Evolutionary conservation across 805 yeast species (phyloP), one percentile per base, ranked within the genome.

Genomic region (Yamadazyma olivae): DNA sequence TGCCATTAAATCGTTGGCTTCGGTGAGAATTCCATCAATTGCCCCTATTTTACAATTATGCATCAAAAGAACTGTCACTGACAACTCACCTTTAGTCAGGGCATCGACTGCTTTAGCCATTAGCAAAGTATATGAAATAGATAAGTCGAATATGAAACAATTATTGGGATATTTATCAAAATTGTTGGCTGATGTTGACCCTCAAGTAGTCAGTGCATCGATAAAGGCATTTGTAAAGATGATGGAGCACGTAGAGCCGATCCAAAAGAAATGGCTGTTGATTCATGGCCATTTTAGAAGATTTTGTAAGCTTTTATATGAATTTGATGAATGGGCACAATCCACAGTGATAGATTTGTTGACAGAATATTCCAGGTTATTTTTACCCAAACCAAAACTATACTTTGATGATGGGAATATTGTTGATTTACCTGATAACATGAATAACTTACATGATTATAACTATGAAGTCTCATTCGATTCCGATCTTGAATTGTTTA

Each of bases 1-100:
- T 38, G 82, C 95, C 0, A 74, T 93, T 29, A 71, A 90, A 36
- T 81, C 89, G 10, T 71, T 93, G 50, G 79, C 93, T 1, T 90
- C 91, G n/a, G 81, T 93, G 39, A 72, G 79, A 30, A 85, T 91
- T 14, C 77, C 86, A 2, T 85, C 91, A 6, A 81, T 93, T 26
- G 72, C 82, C 15, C 93, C 96, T 0, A 86, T 93, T 31, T 70
- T 89, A 12, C 54, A 82, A 4, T 67, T 89, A 27, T 83, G 93
- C 23, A 68, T 91, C 44, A 81, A 81, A 44, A 76, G 85, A 50
- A 70, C 83, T 5, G 59, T 75, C 3, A 59, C 71, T 6, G 99
- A 93, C 52, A 70, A 79, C 3, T 79, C 93, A 6, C 79, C 95
- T 0, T 53, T 73, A 12, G 99, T 93, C 3, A 72, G 98, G 44